phyloP scores from a whole-genome alignment of 2,329 filamentous ascomycete genomes.

The Xylaria digitata region DNA sequence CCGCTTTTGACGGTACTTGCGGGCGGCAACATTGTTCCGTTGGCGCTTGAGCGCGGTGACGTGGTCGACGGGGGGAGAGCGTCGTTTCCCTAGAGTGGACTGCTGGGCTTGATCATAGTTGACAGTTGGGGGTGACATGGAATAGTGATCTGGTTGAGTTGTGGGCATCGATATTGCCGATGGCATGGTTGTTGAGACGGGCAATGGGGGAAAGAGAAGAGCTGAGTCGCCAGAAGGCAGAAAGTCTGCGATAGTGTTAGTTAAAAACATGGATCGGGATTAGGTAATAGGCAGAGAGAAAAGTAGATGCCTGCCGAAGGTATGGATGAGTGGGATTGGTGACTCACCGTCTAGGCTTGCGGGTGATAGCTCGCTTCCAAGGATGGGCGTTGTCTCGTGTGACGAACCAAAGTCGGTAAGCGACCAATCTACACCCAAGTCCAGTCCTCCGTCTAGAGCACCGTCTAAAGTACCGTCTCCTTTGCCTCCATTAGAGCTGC shows the following conservation, averaged over 20 bases:
- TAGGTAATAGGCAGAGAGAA: conserved; percentile 6
- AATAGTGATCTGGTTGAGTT: conserved; percentile 33
- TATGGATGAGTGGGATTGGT: conserved; percentile 17
- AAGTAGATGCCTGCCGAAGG: neutral
- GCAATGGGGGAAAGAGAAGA: conserved; percentile 42
- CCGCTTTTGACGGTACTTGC: conserved; percentile 77
- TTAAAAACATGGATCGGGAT: conserved; percentile 14
- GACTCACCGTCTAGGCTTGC: conserved; percentile 45
- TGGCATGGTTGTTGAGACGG: conserved; percentile 32
- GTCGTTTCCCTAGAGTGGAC: conserved; percentile 46
- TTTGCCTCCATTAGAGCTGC: conserved; percentile 33
- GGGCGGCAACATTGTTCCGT: conserved; percentile 77
- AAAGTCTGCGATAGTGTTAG: conserved; percentile 38
- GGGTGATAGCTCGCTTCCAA: conserved; percentile 41
- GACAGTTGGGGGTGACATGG: conserved; percentile 34
- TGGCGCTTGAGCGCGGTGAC: conserved; percentile 66
- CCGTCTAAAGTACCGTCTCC: conserved; percentile 25
- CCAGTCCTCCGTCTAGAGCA: conserved; percentile 13
- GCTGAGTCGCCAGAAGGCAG: conserved; percentile 42
- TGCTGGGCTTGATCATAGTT: conserved; percentile 41
- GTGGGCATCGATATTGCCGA: conserved; percentile 31
- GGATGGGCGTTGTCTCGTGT: conserved; percentile 41
- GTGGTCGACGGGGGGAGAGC: conserved; percentile 46
- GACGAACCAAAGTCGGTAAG: conserved; percentile 41
- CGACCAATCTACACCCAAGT: conserved; percentile 43